Evolutionary conservation across 805 yeast genomes (phyloP).

Genomic region (Saccharomycopsis sp.): DNA sequence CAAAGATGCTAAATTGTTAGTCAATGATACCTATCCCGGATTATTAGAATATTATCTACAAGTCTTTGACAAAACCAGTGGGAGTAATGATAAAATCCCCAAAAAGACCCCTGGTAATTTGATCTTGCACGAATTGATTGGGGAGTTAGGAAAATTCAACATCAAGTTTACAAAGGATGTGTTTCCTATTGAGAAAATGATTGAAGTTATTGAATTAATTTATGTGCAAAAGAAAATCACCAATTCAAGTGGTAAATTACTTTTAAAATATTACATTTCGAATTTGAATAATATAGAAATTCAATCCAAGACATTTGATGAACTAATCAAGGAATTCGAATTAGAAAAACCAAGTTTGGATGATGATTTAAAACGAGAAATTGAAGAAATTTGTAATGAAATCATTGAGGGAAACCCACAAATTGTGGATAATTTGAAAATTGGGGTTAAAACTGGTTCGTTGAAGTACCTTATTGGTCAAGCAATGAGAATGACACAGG

Average conservation of each 20-base stretch:
- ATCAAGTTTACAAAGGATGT: conserved; percentile 25
- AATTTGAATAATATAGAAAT: conserved; percentile 29
- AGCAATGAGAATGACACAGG: conserved; percentile 74
- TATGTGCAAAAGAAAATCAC: conserved; percentile 37
- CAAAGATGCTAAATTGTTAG: conserved; percentile 65
- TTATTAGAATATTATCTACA: conserved; percentile 43
- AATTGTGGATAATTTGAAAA: conserved; percentile 43
- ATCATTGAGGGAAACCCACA: conserved; percentile 38
- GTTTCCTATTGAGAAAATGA: conserved; percentile 35
- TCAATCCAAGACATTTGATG: conserved; percentile 24
- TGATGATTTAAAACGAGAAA: conserved; percentile 25
- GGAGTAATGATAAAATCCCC: conserved; percentile 18
- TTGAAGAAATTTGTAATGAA: conserved; percentile 32
- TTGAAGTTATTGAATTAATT: conserved; percentile 45
- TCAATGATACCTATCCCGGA: conserved; percentile 25
- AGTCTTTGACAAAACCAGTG: conserved; percentile 26
- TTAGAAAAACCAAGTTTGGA: conserved; percentile 28
- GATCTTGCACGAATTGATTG: conserved; percentile 74
- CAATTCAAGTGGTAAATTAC: conserved; percentile 52
- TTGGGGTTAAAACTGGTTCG: conserved; percentile 51
- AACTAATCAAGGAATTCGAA: conserved; percentile 45
- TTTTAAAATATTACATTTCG: conserved; percentile 52
- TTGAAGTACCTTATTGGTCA: conserved; percentile 74
- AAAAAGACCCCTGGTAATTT: conserved; percentile 53
- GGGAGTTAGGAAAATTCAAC: conserved; percentile 41